Base-by-base conservation (phyloP, 1,284 basidiomycete species). In the Acaromyces ingoldii region DNA sequence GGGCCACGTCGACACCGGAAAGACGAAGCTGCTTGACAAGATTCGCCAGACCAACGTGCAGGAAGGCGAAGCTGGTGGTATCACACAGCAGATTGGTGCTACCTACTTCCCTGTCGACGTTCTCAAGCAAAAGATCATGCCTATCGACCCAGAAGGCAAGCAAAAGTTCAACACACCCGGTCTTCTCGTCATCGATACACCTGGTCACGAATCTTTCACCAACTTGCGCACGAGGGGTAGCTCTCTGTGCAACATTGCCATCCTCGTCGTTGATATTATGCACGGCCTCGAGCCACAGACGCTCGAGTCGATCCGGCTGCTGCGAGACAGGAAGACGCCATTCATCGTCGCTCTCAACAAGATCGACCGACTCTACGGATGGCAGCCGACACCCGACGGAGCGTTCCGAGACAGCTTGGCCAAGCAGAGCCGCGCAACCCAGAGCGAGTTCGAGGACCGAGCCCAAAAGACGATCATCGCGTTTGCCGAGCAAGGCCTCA, bases 41-140 rank as follows among this genome's bases (percentile, higher is more conserved):
- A 97, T 99, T 75, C 91, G 95, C 69, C 93, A 98, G 86, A 98
- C 93, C 6, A 97, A 97, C 68, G 95, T 99, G 17, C 93, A 98
- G 80, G 93, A 96, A 77, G 95, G 95, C 55, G 95, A 99, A 82
- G 95, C 95, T 1, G 95, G 95, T 74, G 95, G 95, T 81, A 99
- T 99, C 76, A 99, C 95, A 0, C 95, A 98, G 78, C 95, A 99
- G 76, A 99, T 99, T 66, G 95, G 95, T 81, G 95, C 95, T n/a
- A 99, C 95, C 0, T 99, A 95, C 81, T 98, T 99, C 85, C 95
- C 95, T 42, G 86, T 88, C 44, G 88, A 92, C n/a, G 91, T 91
- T 6, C 95, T 99, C 76, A 84, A 87, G 77, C 83, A 84, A 51
- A 98, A 98, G 82, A 97, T 93, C 1, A 80, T 81, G 17, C 91